Conservation (phyloP, 495 filamentous ascomycete genomes). For the Bryoglossum gracile region DNA sequence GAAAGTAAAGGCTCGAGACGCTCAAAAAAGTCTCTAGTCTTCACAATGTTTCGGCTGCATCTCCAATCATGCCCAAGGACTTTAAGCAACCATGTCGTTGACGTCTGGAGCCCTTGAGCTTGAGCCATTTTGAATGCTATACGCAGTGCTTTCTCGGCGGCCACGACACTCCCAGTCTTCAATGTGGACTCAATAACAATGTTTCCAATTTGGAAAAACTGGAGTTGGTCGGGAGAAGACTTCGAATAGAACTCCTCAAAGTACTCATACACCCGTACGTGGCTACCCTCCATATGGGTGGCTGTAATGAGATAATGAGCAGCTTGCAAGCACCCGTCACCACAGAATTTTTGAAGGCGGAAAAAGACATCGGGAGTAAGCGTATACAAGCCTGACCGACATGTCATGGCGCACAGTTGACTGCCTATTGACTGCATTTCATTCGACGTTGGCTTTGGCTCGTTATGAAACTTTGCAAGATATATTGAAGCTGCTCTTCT, state of each 20-base stretch:
- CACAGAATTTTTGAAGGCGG: constrained; percentile 20
- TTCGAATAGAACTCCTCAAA: constrained; percentile 29
- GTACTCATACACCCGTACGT: constrained; percentile 28
- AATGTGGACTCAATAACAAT: constrained; percentile 16
- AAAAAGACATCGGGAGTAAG: constrained; percentile 26
- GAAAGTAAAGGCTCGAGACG: constrained; percentile 6
- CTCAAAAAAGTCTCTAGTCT: constrained; percentile 17
- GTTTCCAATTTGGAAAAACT: constrained; percentile 5
- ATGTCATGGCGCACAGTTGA: constrained; percentile 26
- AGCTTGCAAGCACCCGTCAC: constrained; percentile 15
- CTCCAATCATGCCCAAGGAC: constrained; percentile 22
- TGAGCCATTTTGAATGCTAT: constrained; percentile 11
- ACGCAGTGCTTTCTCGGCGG: constrained; percentile 14
- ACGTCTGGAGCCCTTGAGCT: background rate
- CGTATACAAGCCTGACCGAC: constrained; percentile 17
- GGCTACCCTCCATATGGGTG: constrained; percentile 22
- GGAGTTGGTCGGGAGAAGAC: constrained; percentile 16
- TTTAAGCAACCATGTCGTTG: constrained; percentile 17
- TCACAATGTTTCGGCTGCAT: constrained; percentile 7
- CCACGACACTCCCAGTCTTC: background rate
- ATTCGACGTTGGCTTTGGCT: constrained; percentile 5
- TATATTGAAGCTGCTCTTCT: constrained; percentile 29
- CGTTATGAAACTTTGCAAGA: constrained; percentile 28
- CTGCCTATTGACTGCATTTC: constrained; percentile 22
- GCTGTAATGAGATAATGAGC: constrained; percentile 26